Percentiles rank a stretch among this genome's conserved stretches.
phyloP scores from a whole-genome alignment of 2,329 filamentous ascomycete genomes.

The Fusarium verrucosum region DNA sequence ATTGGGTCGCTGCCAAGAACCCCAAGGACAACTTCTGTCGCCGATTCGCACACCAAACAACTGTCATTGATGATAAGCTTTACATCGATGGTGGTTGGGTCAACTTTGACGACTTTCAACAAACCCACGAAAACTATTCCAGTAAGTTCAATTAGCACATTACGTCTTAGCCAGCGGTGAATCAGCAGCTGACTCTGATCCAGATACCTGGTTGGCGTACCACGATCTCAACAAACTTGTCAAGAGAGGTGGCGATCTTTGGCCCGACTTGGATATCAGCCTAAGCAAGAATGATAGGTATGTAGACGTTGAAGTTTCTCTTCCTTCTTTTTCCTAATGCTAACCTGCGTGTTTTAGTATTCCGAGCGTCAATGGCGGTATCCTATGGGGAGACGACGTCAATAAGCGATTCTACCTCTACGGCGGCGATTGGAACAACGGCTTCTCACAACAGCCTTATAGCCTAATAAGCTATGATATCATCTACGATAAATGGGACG shows the following conservation, averaged over 20 bases:
- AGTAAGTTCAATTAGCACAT: background rate
- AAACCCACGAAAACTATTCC: slow-evolving; percentile 1
- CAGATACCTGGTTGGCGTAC: background rate
- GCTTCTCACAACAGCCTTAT: background rate
- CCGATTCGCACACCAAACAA: background rate
- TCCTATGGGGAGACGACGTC: background rate
- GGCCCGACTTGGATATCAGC: background rate
- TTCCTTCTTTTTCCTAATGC: fast-evolving
- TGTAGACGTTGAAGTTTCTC: fast-evolving
- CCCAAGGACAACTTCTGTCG: background rate
- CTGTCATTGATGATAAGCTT: background rate
- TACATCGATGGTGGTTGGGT: slow-evolving; percentile 6
- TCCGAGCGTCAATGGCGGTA: background rate
- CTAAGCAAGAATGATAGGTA: background rate
- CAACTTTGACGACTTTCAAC: slow-evolving; percentile 10
- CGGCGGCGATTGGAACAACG: slow-evolving; percentile 2
- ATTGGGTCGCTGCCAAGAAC: background rate
- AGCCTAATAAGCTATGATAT: background rate
- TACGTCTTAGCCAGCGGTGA: too few species aligned
- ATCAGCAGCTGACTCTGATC: fast-evolving
- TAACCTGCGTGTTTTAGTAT: background rate
- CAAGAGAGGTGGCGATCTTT: background rate
- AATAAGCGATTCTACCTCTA: slow-evolving; percentile 3
- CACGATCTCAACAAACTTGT: slow-evolving; percentile 1
- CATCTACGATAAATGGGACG: slow-evolving; percentile 1